phyloP scores from a whole-genome alignment of 305 asterid species.

The Solanum chacoense region DNA sequence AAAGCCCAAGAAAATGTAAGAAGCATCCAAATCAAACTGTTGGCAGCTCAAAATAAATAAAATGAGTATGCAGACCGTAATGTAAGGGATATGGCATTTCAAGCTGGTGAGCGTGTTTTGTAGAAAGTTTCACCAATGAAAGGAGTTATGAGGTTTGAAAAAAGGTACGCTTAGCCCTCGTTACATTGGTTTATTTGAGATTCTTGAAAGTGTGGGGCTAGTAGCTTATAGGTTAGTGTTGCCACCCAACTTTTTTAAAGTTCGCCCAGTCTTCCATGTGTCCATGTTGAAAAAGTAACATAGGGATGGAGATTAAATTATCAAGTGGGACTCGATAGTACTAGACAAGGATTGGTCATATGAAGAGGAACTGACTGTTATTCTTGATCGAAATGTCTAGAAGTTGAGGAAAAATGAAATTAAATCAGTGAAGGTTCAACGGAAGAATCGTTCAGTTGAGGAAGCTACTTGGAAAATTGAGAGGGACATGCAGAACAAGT shows the following conservation, averaged over 20 bases:
- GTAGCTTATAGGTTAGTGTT: not conserved
- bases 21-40: not conserved
- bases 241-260: not conserved
- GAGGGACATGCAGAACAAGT: not conserved
- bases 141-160: not conserved
- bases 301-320: not conserved
- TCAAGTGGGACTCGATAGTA: not conserved
- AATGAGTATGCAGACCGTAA: not conserved
- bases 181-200: not conserved
- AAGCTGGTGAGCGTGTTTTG: not conserved
- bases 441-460: not conserved
- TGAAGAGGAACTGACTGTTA: not conserved
- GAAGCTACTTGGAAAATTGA: not conserved
- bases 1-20: not conserved
- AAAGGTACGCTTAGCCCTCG: not conserved
- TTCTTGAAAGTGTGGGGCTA: not conserved
- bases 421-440: not conserved
- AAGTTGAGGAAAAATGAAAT: not conserved
- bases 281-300: not conserved
- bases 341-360: not conserved
- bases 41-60: not conserved
- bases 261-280: not conserved
- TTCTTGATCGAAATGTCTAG: too few species aligned
- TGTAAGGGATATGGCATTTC: not conserved
- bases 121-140: not conserved